Conservation (phyloP, 306 rosid genomes). For the Vigna mungo region DNA sequence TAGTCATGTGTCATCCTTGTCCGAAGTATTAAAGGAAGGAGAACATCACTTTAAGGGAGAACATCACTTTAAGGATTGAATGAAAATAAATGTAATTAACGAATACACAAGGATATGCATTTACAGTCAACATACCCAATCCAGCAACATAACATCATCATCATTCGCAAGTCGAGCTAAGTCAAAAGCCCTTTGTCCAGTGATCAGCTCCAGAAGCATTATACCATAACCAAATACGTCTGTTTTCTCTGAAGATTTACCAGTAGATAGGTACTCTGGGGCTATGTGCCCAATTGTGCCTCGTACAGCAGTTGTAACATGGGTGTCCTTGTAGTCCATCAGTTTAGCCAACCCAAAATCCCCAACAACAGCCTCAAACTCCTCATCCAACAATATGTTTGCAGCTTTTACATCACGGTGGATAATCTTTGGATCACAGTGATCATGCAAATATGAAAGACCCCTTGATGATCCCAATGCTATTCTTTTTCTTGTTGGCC, state of each 20-base stretch:
- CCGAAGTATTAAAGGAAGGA: not conserved
- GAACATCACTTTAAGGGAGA: not conserved
- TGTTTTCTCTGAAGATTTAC: constrained; percentile 95
- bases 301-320: constrained; percentile 91
- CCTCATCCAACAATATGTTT: constrained; percentile 94
- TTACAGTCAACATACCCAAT: constrained; percentile 76
- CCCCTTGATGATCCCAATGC: constrained; percentile 98
- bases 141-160: constrained; percentile 97
- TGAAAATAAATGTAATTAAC: constrained; percentile 35
- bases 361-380: constrained; percentile 98
- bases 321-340: constrained; percentile 99
- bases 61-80: not conserved
- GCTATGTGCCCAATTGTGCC: constrained; percentile 98
- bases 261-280: constrained; percentile 92
- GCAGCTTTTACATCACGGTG: constrained; percentile 99
- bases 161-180: constrained; percentile 98
- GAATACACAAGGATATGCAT: constrained; percentile 10
- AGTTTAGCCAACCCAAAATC: constrained; percentile 96
- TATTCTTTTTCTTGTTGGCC: constrained; percentile 90
- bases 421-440: constrained; percentile 96
- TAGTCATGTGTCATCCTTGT: not conserved
- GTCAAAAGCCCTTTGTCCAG: constrained; percentile 97
- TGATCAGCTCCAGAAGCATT: constrained; percentile 97
- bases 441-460: constrained; percentile 95
- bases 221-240: constrained; percentile 95